Base-by-base conservation (phyloP, 2,329 filamentous ascomycete genomes). In the Fusarium keratoplasticum region DNA sequence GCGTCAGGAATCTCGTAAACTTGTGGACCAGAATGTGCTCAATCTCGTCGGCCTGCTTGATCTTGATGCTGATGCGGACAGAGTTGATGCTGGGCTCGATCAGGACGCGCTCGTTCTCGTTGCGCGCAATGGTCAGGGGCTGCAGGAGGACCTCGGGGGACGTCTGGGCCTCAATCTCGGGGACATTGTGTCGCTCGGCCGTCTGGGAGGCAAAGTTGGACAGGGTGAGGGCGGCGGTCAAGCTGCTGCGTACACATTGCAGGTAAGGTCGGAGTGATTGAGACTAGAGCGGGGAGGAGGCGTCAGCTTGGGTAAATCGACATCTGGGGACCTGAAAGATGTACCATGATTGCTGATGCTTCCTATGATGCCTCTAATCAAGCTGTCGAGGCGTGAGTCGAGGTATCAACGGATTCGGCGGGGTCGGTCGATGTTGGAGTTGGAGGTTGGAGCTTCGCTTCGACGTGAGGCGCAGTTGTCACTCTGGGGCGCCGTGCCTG, bases 41-140 rank as follows among this genome's bases (percentile, higher is more conserved):
- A 80, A 98, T 99, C 87, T 99, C 96, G 84, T 99, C 96, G 72
- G 96, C 96, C 88, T 99, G 96, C 87, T 99, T 99, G 85, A 99
- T 98, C 88, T 96, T 95, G 87, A 99, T 97, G 89, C 95, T 98
- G 81, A 99, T 94, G 78, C 96, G 93, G 77, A 99, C 94, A 77
- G 94, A 97, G 89, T 99, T 99, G 86, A 98, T 93, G 83, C 94
- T 96, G 63, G 96, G 95, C 86, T 98, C 96, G 82, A 98, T 97
- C 71, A 98, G 88, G 76, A 99, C 96, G 78, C 94, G 92, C 89
- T 99, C 96, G 83, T 98, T 97, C 85, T 98, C 95, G 85, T 99
- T 99, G 74, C 96, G 92, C 73, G 96, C 93, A 77, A 99, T 91
- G 31, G 93, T 95, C 74, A 99, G 87, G 20, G 96, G 95, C 80